Evolutionary conservation across 192 early-diverging fungal species (phyloP), one percentile per base, ranked within the genome.

Genomic region (Coemansia sp.): DNA sequence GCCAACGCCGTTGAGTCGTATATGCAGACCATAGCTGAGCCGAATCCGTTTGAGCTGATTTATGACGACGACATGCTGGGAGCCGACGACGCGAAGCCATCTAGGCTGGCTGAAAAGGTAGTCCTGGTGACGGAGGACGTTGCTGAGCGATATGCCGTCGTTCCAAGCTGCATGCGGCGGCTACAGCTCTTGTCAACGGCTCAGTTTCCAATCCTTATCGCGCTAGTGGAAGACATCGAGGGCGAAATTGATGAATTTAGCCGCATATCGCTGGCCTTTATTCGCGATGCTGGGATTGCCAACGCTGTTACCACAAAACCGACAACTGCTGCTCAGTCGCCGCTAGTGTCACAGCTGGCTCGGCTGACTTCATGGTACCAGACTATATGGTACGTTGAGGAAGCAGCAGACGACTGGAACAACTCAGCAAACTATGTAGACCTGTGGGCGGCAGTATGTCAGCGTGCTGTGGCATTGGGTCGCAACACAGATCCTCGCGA

Each of bases 71-170:
- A 82, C 28, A 71, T 83, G 50, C 59, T 84, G 34, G 78, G 70
- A 1, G 71, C 83, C 26, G 84, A 89, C 38, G 80, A 83, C 11
- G 68, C 84, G 39, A 83, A 78, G 55, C 86, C 88, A 3, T 86
- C 91, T 31, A 85, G 79, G 23, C 87, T 90, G 2, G 84, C 89
- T 2, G 75, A 83, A 28, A 82, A 84, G 31, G 68, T 89, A 2
- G 76, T 89, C 20, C 70, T 88, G 64, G 71, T 90, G 3, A 46
- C 90, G 6, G 88, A 89, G 57, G 80, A 86, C 58, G 69, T 91
- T 46, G 87, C 85, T 3, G 86, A 87, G 50, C 84, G 88, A 3
- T 90, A 88, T 58, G 63, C 78, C 5, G 69, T 83, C 6, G 67
- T 90, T 13, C 88, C 91, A 2, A 67, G 83, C 43, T 69, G 88